Conservation (phyloP, 208 protist species). For the Acanthamoeba healyi region DNA sequence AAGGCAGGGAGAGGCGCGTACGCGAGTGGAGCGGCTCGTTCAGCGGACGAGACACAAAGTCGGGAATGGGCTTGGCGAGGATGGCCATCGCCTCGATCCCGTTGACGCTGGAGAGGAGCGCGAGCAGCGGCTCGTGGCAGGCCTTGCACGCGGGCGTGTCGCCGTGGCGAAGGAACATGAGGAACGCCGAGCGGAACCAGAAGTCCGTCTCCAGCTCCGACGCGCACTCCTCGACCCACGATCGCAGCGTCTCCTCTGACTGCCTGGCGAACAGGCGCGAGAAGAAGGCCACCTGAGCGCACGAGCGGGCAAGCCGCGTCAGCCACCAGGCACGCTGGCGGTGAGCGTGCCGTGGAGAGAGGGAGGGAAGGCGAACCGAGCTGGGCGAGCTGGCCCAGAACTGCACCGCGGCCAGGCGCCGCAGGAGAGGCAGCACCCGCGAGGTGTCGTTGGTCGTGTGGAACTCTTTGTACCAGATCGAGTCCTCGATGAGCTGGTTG, state of each 20-base stretch:
- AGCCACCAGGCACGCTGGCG: too few species aligned
- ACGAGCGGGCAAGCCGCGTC: too few species aligned
- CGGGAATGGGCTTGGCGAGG: neutral
- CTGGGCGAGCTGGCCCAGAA: neutral
- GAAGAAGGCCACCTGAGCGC: conserved; percentile 9
- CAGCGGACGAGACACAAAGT: neutral
- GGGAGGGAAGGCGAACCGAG: neutral
- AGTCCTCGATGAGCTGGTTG: neutral
- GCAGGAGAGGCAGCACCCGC: neutral
- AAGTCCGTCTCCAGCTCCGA: neutral
- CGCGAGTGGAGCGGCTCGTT: neutral
- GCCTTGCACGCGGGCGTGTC: neutral
- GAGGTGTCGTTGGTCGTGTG: neutral
- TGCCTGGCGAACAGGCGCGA: neutral
- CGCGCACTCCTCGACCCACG: neutral
- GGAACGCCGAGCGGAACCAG: conserved; percentile 4
- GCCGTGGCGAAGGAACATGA: neutral
- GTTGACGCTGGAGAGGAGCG: neutral
- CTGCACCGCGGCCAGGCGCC: neutral
- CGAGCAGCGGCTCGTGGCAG: neutral
- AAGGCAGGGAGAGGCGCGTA: neutral
- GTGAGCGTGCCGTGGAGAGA: neutral
- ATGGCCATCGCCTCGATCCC: neutral
- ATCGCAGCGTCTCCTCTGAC: conserved; percentile 3
- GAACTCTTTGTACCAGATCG: conserved; percentile 1